Evolutionary conservation across 345 rosid species (phyloP), one percentile per base, ranked within the genome.

Genomic region (Bruguiera parviflora): DNA sequence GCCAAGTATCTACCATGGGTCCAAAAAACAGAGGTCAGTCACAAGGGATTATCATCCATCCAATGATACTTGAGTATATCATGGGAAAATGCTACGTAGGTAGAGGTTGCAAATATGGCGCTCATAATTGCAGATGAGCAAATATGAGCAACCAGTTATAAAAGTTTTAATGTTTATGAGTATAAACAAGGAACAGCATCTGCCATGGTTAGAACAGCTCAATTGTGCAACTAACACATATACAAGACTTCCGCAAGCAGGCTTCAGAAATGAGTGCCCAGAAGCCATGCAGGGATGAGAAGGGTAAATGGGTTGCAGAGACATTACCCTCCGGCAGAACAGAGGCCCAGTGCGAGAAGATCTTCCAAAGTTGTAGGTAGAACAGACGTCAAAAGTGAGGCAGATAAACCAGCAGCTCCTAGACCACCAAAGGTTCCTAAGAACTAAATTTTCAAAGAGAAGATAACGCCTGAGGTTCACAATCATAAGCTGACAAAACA

Each of bases 271-370:
- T 11, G 8, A 6, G 27, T 11, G 24, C 19, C 31, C 47, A 39
- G 3, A 11, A 39, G 11, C 15, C 27, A 55, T n/a, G 28, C 16
- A 63, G 43, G 27, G 33, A 39, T 32, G 18, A 0, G 37, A 39
- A 69, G 22, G 63, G 63, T 20, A 24, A 25, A 9, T 64, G 62
- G 63, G 73, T 24, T 55, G 24, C 65, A 67, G 76, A 71, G 18
- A 63, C 33, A 61, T 63, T 85, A 95, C 97, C 99, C 99, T 79
- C 96, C 97, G 68, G 96, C 96, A n/a, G 97, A 92, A 77, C 96
- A 95, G 71, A 95, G 86, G 69, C 92, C 91, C 32, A 92, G 88
- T 47, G 93, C 96, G 33, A 92, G 96, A 79, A 95, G 96, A 85
- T 92, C 99, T 79, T 91, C 98, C 73, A 89, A 67, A 53, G 95